Evolutionary conservation across 1,139 yeast species (phyloP).

Genomic region (Nakaseomyces kungkrabaensis): DNA sequence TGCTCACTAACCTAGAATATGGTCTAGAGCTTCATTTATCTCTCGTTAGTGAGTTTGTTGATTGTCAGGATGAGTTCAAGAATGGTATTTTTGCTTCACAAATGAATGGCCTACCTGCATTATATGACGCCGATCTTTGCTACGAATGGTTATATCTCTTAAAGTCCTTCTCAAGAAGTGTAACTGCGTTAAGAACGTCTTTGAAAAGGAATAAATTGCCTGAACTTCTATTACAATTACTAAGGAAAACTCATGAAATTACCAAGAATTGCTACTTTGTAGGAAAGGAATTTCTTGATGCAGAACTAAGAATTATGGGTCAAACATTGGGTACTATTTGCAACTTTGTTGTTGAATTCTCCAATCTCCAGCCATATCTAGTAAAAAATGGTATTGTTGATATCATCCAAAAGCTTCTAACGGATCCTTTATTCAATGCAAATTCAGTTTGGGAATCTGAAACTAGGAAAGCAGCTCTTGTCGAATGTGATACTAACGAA

Average conservation of each 20-base stretch:
- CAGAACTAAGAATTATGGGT: constrained; percentile 36
- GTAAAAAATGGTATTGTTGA: constrained; percentile 47
- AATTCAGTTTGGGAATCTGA: constrained; percentile 9
- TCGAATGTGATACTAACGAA: constrained; percentile 17
- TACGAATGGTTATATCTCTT: constrained; percentile 34
- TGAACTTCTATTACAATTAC: constrained; percentile 36
- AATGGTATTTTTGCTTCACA: constrained; percentile 6
- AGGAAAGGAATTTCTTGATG: constrained; percentile 19
- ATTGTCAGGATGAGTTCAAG: constrained; percentile 10
- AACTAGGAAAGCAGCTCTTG: constrained; percentile 7
- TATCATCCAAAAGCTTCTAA: constrained; percentile 33
- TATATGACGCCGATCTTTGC: constrained; percentile 19
- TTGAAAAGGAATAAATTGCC: constrained; percentile 50
- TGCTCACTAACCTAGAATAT: constrained; percentile 18
- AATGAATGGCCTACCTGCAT: constrained; percentile 13
- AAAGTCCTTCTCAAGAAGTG: constrained; percentile 67
- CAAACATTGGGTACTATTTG: constrained; percentile 62
- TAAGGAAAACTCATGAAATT: constrained; percentile 26
- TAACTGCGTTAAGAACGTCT: constrained; percentile 57
- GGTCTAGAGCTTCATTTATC: constrained; percentile 19
- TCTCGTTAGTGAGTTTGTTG: constrained; percentile 16
- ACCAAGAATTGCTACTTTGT: constrained; percentile 23
- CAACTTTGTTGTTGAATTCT: constrained; percentile 70
- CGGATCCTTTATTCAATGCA: constrained; percentile 28
- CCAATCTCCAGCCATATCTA: constrained; percentile 54